Base-by-base conservation (phyloP, 352 stramenopile genomes). In the Globisporangium lucens region DNA sequence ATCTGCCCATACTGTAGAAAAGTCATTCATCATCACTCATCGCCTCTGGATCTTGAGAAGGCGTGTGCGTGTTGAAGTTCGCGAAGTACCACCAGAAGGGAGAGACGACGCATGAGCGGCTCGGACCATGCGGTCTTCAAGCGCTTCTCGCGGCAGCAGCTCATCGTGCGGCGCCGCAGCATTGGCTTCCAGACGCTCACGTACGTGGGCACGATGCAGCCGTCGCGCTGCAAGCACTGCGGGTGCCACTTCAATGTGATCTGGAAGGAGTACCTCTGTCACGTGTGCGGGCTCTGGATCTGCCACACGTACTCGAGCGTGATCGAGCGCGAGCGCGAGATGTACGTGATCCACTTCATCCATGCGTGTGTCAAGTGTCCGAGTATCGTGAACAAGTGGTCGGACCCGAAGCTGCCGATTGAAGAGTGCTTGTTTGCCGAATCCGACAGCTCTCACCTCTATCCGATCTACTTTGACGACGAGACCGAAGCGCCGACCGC, bases 261-360 rank as follows among this genome's bases (percentile, higher is more conserved):
- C 8, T 87, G 75, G 79, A 80, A 78, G 41, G 73, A 69, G 35
- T 78, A 75, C 33, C 62, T 82, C 22, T 87, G 79, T 29, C 79
- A 87, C n/a, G 61, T 83, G 24, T 87, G 79, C 63, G 77, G 79
- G 0, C 59, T 77, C 27, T 85, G 70, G 74, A 70, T 84, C 4
- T 87, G 79, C 46, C 71, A 80, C n/a, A 64, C 76, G n/a, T 87
- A 77, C 62, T 87, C 79, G 36, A 75, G 66, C 17, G 79, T 87
- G 24, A 67, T 84, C n/a, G 79, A 87, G 58, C 72, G 79, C 15
- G 79, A 87, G 41, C 79, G 75, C 0, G 73, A 83, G 52, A 67
- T 77, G 46, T 63, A 80, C 33, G 64, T 63, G 15, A 73, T 87
- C 29, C 70, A 74, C 38, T 87, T 82, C 60, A 68, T 87, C 29